These are phyloP conservation scores for Cadophora malorum DNA, from an alignment of 2,329 filamentous ascomycete genomes.

Conservation along the genomic window DNA sequence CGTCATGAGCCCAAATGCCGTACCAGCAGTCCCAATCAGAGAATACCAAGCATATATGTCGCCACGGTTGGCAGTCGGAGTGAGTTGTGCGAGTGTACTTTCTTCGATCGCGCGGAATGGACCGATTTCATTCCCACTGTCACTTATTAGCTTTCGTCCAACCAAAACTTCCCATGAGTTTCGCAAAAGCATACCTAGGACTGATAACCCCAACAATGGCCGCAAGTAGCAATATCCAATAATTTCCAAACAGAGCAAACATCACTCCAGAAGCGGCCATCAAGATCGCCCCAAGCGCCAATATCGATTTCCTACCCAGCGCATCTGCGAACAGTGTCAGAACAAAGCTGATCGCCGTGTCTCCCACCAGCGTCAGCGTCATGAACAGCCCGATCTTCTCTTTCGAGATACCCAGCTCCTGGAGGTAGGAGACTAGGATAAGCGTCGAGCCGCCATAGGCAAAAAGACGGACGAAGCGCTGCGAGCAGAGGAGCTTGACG, in stretches of 20 bases:
- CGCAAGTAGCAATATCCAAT: constrained; percentile 63
- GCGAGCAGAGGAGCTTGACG: constrained; percentile 62
- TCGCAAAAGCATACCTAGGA: constrained; percentile 50
- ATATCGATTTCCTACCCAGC: constrained; percentile 59
- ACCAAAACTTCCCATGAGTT: background rate
- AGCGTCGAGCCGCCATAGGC: constrained; percentile 66
- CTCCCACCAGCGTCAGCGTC: constrained; percentile 67
- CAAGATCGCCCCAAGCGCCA: constrained; percentile 59
- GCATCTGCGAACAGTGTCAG: constrained; percentile 65
- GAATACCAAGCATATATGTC: constrained; percentile 70
- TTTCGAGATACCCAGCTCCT: constrained; percentile 56
- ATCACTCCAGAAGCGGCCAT: constrained; percentile 62
- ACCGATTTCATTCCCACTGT: constrained; percentile 68
- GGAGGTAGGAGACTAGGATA: constrained; percentile 62
- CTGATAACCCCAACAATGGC: constrained; percentile 68
- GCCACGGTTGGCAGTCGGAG: constrained; percentile 51
- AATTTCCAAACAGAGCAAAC: constrained; percentile 60
- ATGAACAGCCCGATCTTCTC: constrained; percentile 66
- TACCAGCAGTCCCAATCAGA: constrained; percentile 63
- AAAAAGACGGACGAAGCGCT: constrained; percentile 67
- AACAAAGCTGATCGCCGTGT: constrained; percentile 63
- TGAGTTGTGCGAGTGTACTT: constrained; percentile 64
- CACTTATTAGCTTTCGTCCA: background rate
- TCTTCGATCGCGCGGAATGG: constrained; percentile 69
- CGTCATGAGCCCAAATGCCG: constrained; percentile 63